Percentiles rank a stretch among this genome's conserved stretches.
phyloP scores from a whole-genome alignment of 148 eudicot species.

The Vaccinium macrocarpon region DNA sequence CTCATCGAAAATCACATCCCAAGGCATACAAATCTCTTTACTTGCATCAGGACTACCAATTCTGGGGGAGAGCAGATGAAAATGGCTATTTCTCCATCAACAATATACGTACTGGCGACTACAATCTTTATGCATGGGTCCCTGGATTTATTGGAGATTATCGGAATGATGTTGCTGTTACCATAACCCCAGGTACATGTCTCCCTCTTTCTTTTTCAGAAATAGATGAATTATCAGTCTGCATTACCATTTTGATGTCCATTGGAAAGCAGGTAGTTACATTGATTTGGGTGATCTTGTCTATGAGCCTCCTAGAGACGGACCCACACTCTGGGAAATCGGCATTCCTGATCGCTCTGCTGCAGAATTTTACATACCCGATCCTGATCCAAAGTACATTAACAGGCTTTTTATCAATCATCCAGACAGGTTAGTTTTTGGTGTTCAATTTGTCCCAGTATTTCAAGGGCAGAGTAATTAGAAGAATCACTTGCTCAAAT shows the following conservation, averaged over 20 bases:
- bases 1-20: not conserved
- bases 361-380: slow-evolving; percentile 75
- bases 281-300: slow-evolving; percentile 43
- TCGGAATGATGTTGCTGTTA: slow-evolving; percentile 32
- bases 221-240: not conserved
- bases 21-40: not conserved
- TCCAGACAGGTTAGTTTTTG: slow-evolving; percentile 60
- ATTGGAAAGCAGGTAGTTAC: not conserved
- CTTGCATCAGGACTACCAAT: slow-evolving; percentile 67
- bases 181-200: slow-evolving; percentile 55
- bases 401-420: slow-evolving; percentile 67
- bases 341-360: slow-evolving; percentile 95
- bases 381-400: slow-evolving; percentile 71
- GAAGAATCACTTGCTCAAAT: not conserved
- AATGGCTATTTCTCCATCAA: slow-evolving; percentile 55
- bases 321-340: slow-evolving; percentile 97
- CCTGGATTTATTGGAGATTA: slow-evolving; percentile 86
- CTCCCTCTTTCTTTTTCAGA: not conserved
- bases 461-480: not conserved
- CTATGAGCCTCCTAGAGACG: slow-evolving; percentile 79
- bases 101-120: slow-evolving; percentile 54
- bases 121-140: slow-evolving; percentile 73
- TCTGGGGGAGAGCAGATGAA: slow-evolving; percentile 71
- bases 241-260: not conserved
- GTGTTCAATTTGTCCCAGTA: not conserved